phyloP scores from a whole-genome alignment of 176 grass and related monocot genomes.

The Eleusine indica region DNA sequence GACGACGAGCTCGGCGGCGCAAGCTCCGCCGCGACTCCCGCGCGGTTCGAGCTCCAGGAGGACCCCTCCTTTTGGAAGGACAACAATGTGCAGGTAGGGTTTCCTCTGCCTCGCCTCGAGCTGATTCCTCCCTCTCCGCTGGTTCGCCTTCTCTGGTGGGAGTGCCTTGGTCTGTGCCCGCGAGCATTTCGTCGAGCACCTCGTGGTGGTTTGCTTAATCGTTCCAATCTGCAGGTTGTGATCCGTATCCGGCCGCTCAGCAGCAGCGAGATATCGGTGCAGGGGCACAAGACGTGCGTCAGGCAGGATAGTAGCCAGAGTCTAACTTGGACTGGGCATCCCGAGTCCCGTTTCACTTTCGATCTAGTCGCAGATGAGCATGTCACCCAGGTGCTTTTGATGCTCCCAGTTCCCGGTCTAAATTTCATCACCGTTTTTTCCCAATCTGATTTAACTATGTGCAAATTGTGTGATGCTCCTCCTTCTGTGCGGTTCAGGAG shows the following conservation, averaged over 20 bases:
- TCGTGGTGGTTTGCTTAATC: background rate
- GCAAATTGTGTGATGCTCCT: background rate
- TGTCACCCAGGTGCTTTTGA: conserved; percentile 65
- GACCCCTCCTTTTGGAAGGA: conserved; percentile 99
- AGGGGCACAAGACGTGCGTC: conserved; percentile 72
- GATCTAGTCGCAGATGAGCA: conserved; percentile 95
- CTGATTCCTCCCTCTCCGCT: background rate
- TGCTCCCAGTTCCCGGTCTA: background rate
- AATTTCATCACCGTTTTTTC: background rate
- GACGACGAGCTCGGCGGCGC: conserved; percentile 35
- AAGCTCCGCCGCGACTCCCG: conserved; percentile 15
- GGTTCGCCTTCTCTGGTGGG: background rate
- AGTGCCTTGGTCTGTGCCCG: background rate
- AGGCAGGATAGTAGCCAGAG: conserved; percentile 82
- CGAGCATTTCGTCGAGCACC: conserved; percentile 36
- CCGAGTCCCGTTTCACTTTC: conserved; percentile 94
- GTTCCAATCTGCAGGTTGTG: conserved; percentile 55
- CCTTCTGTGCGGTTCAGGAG: conserved; percentile 51
- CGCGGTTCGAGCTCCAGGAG: conserved; percentile 73
- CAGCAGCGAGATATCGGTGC: conserved; percentile 71
- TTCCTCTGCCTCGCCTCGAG: background rate
- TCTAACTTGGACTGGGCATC: conserved; percentile 83
- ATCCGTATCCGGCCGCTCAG: conserved; percentile 88
- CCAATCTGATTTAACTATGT: background rate
- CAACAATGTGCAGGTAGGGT: conserved; percentile 83